Conservation (phyloP, 1,284 basidiomycete genomes). For the Wallemia hederae region DNA sequence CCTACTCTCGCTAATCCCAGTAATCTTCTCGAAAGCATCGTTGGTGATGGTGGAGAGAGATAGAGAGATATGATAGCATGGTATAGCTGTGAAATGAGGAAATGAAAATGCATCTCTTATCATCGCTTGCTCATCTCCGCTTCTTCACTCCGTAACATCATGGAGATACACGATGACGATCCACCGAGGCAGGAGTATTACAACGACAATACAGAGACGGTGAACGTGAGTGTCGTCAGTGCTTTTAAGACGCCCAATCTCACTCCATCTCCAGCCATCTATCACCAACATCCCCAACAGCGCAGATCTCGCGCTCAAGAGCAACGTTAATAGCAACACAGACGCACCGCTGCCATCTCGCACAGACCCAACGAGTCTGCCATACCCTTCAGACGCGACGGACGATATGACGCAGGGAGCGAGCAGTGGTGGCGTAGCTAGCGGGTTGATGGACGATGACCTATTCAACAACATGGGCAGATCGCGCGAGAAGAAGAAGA, state of each 20-base stretch:
- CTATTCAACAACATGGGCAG: conserved; percentile 64
- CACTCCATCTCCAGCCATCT: not conserved
- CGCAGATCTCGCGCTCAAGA: not conserved
- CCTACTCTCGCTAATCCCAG: not conserved
- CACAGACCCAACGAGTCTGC: not conserved
- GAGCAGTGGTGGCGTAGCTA: not conserved
- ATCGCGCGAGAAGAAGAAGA: conserved; percentile 37
- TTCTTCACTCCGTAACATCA: not conserved
- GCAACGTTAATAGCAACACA: not conserved
- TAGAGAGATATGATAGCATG: not conserved
- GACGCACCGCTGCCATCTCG: not conserved
- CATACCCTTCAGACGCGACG: not conserved
- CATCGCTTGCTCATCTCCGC: not conserved
- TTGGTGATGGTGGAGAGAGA: not conserved
- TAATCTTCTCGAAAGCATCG: not conserved
- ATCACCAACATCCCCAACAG: not conserved
- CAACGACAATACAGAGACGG: not conserved
- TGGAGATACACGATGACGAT: not conserved
- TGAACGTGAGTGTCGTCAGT: not conserved
- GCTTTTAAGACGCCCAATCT: not conserved
- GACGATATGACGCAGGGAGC: not conserved
- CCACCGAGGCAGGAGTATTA: not conserved
- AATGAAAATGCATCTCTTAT: too few species aligned
- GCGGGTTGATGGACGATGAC: conserved; percentile 25
- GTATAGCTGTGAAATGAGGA: too few species aligned